These are phyloP conservation scores for Guillardia theta DNA, from an alignment of 78 protist species.

Conservation along the genomic window DNA sequence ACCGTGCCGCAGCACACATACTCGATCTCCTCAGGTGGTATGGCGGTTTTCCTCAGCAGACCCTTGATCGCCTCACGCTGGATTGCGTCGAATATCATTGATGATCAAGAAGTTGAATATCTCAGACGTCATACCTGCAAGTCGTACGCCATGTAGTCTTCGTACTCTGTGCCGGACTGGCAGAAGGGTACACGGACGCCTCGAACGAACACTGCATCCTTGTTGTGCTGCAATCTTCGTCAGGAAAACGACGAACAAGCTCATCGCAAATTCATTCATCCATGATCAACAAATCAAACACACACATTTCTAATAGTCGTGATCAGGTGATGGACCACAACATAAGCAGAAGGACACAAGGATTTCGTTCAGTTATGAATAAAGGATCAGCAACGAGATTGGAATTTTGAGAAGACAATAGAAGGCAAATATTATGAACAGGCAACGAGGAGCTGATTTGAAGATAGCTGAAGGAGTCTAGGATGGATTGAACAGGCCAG, in stretches of 20 bases:
- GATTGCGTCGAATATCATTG: background rate
- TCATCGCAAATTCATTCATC: background rate
- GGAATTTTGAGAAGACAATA: too few species aligned
- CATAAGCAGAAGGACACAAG: too few species aligned
- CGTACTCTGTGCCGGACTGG: background rate
- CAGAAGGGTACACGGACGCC: slow-evolving; percentile 43
- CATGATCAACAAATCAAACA: background rate
- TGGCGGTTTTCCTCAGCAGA: slow-evolving; percentile 16
- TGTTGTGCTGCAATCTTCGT: background rate
- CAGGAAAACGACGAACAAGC: too few species aligned
- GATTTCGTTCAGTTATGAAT: too few species aligned
- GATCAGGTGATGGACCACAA: too few species aligned
- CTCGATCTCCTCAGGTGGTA: background rate
- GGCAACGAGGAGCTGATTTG: too few species aligned
- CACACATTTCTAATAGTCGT: too few species aligned
- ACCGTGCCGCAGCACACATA: slow-evolving; percentile 38
- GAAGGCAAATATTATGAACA: too few species aligned
- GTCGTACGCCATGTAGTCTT: slow-evolving; percentile 38
- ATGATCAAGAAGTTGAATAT: too few species aligned
- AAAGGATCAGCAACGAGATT: too few species aligned
- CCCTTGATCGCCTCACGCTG: slow-evolving; percentile 6
- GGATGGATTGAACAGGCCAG: too few species aligned
- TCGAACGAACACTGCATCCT: slow-evolving; percentile 41
- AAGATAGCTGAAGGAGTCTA: too few species aligned
- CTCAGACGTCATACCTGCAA: background rate